Evolutionary conservation across 768 basidiomycete genomes (phyloP).

Genomic region (Tricholoma sp.): DNA sequence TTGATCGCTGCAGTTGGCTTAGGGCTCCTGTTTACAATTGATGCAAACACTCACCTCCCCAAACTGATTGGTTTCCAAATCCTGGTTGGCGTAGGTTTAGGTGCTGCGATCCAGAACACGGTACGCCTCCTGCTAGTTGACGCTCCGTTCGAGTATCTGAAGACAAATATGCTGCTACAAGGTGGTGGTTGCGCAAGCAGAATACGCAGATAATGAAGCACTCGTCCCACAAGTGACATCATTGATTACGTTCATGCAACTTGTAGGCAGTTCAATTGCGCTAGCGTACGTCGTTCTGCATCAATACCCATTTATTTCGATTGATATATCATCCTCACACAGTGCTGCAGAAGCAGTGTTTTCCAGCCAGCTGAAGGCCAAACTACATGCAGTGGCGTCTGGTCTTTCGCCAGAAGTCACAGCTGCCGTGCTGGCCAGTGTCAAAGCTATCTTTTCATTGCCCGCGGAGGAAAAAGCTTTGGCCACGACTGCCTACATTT

Average conservation of each 20-base stretch:
- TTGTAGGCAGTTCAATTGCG: slow-evolving; percentile 6
- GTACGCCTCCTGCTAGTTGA: not conserved
- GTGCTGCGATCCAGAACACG: slow-evolving; percentile 19
- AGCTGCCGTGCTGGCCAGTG: slow-evolving; percentile 1
- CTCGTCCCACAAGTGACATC: slow-evolving; percentile 19
- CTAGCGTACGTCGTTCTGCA: slow-evolving; percentile 5
- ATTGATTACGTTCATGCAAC: slow-evolving; percentile 12
- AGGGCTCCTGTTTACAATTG: slow-evolving; percentile 31
- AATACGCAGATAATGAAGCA: slow-evolving; percentile 14
- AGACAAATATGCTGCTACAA: not conserved
- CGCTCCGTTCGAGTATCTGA: not conserved
- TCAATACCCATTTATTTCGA: not conserved
- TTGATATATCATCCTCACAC: not conserved
- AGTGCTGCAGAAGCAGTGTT: slow-evolving; percentile 7
- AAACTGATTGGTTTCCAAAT: slow-evolving; percentile 31
- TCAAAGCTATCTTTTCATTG: slow-evolving; percentile 7
- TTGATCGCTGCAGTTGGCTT: slow-evolving; percentile 26
- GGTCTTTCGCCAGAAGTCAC: not conserved
- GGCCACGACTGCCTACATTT: not conserved
- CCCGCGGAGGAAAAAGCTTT: not conserved
- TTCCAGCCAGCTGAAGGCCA: slow-evolving; percentile 2
- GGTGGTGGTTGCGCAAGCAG: slow-evolving; percentile 17
- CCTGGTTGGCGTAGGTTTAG: slow-evolving; percentile 33
- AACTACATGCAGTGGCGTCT: not conserved
- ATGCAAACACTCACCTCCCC: slow-evolving; percentile 14